These are phyloP conservation scores for Entomophthora muscae DNA, from an alignment of 371 early-diverging fungal species.

Conservation along the genomic window DNA sequence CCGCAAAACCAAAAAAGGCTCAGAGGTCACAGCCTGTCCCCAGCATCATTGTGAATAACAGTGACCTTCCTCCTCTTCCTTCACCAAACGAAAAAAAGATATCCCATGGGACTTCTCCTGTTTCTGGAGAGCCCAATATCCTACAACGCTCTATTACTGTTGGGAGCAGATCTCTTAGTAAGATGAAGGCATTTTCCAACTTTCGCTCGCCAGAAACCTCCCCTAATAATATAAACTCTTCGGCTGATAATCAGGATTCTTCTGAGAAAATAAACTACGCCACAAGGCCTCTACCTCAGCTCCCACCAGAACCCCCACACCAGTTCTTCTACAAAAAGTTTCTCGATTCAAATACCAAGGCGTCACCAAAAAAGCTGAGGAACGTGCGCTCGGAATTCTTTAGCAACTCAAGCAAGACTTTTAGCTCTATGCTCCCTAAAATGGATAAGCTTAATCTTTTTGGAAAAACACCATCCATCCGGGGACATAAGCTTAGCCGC, in stretches of 20 bases:
- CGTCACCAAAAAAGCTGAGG: background rate
- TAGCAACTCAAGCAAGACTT: background rate
- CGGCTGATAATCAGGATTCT: background rate
- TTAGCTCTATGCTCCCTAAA: background rate
- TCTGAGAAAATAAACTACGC: background rate
- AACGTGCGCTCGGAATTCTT: slow-evolving; percentile 5
- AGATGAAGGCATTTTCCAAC: background rate
- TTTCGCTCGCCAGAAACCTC: background rate
- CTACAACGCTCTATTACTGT: background rate
- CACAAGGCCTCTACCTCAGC: background rate
- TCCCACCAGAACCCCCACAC: background rate
- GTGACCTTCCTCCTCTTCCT: background rate
- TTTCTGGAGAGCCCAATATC: background rate
- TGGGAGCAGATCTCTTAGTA: background rate
- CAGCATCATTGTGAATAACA: background rate
- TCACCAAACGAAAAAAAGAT: background rate
- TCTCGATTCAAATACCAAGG: background rate
- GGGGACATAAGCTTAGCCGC: background rate
- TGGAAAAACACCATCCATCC: background rate
- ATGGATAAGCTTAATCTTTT: background rate
- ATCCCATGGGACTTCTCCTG: background rate
- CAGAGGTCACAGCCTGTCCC: background rate
- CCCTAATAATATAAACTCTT: background rate
- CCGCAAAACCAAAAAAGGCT: background rate
- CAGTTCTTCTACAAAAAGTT: too few relatives aligned